These are phyloP conservation scores for Turritis glabra DNA, from an alignment of 345 rosid genomes.

Conservation along the genomic window DNA sequence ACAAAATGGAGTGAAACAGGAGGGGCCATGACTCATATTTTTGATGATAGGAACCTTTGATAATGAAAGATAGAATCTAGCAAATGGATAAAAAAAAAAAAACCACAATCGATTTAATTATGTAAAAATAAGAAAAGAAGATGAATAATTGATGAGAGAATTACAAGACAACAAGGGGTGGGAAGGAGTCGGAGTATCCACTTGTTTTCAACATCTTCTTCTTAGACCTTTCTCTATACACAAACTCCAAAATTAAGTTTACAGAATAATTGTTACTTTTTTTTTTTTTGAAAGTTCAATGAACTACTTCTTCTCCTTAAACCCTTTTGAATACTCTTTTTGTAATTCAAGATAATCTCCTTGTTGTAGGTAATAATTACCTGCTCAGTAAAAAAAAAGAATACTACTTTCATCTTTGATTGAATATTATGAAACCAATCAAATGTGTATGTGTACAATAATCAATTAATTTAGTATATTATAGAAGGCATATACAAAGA, in stretches of 20 bases:
- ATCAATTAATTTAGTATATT: not conserved
- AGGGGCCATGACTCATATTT: conserved; percentile 36
- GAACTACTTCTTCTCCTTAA: not conserved
- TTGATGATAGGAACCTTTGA: conserved; percentile 52
- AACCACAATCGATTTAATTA: not conserved
- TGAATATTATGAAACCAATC: not conserved
- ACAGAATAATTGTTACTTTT: not conserved
- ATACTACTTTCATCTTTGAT: not conserved
- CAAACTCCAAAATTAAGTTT: conserved; percentile 19
- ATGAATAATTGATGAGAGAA: conserved; percentile 44
- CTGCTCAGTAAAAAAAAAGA: not conserved
- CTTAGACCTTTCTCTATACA: conserved; percentile 32
- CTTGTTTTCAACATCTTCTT: conserved; percentile 67
- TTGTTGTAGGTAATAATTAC: not conserved
- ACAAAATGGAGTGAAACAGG: conserved; percentile 8
- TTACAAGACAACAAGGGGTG: conserved; percentile 49
- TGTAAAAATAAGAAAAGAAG: not conserved
- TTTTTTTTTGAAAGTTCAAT: too few species aligned
- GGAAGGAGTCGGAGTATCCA: conserved; percentile 49
- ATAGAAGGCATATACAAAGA: not conserved
- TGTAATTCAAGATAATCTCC: not conserved
- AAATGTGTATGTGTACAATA: not conserved
- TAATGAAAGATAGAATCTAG: conserved; percentile 62
- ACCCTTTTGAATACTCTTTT: not conserved
- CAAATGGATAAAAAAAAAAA: conserved; percentile 80